Conservation (phyloP, 768 basidiomycete species). For the Saitozyma sp. region DNA sequence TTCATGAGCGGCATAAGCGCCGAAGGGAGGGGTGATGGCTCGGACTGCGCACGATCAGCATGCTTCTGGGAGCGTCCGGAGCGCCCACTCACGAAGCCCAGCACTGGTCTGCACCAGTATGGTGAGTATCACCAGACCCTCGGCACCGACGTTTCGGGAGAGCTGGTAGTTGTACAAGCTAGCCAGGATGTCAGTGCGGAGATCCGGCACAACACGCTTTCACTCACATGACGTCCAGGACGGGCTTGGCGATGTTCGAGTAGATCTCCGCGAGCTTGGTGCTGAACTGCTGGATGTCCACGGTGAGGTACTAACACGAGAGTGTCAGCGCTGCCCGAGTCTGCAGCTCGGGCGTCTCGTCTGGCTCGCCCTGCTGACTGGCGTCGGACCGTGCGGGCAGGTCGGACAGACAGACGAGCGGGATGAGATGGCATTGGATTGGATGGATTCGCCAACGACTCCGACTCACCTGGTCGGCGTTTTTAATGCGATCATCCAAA, state of each 20-base stretch:
- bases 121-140: slow-evolving; percentile 80
- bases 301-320: slow-evolving; percentile 73
- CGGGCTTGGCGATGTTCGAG: slow-evolving; percentile 84
- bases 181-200: not conserved
- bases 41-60: slow-evolving; percentile 62
- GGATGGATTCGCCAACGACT: not conserved
- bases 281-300: slow-evolving; percentile 92
- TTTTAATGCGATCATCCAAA: slow-evolving; percentile 92
- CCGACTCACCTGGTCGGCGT: slow-evolving; percentile 76
- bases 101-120: slow-evolving; percentile 81
- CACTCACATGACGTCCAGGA: slow-evolving; percentile 63
- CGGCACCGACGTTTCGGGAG: slow-evolving; percentile 89
- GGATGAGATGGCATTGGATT: no score
- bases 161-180: slow-evolving; percentile 95
- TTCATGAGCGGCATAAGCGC: slow-evolving; percentile 75
- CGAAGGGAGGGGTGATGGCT: slow-evolving; percentile 85
- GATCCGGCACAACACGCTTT: no score
- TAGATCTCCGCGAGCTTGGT: slow-evolving; percentile 89
- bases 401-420: no score
- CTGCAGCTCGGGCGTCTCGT: no score
- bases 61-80: no score
- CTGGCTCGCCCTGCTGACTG: no score
- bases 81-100: slow-evolving; percentile 63
- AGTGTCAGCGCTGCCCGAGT: no score
- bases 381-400: no score